Base-by-base conservation (phyloP, 345 rosid species). In the Rhodamnia rubescens region DNA sequence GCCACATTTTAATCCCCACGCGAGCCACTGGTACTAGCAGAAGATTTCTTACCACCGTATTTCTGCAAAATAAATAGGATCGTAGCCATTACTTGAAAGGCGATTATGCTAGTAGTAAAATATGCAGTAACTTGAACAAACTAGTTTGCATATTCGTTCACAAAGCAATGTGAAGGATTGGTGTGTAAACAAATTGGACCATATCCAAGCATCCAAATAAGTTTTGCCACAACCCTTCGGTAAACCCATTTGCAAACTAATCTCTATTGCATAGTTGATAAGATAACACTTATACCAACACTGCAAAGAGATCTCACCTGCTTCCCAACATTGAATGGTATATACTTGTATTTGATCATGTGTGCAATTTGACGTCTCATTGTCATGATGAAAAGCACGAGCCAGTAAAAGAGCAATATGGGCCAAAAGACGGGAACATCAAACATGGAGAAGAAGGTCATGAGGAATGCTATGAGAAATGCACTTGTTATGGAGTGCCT, bases 401-500 rank as follows among this genome's bases (percentile, higher is more conserved):
- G 87, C 99, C 96, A 93, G 85, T 95, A 96, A 87, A 91, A 93
- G 13, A 95, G 92, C 49, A 96, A 85, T 89, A 94, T 93, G 13
- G 98, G 98, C 99, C 98, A 95, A 88, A 96, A 93, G 83, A 93
- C 98, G 6, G 96, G 98, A 50, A 96, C 94, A 59, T 94, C 99
- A 81, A 96, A 93, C 85, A 93, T 83, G 8, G 96, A 91, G 88
- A 95, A 93, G 93, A 96, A 94, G 42, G 98, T 94, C 96, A 96
- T 92, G 56, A 92, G 57, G 89, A 96, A 92, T 27, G 98, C 95
- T 81, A 96, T 90, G 90, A 88, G 87, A 90, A 95, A 93, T 11
- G 98, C 96, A 88, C 90, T 93, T 12, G 98, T 94, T 88, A 93
- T 89, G 54, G 98, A 91, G 88, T 96, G 93, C 98, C 98, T 95